Evolutionary conservation across 2,329 filamentous ascomycete species (phyloP).

Genomic region (Pseudopyricularia javanii): DNA sequence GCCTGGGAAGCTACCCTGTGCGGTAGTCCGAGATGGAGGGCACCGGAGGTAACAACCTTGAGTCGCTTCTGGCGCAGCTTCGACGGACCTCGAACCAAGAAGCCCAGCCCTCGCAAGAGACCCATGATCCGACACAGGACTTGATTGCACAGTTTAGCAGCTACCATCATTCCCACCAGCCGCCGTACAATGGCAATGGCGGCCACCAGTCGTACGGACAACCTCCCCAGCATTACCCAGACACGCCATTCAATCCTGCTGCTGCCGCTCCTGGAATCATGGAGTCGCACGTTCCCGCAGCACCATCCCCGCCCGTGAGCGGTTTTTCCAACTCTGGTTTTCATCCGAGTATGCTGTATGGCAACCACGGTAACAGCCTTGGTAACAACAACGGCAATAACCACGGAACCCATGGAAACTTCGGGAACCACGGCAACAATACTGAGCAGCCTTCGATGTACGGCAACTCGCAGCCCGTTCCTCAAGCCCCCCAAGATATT

Average conservation of each 20-base stretch:
- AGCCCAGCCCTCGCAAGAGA: constrained; percentile 4
- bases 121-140: constrained; percentile 11
- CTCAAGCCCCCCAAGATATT: background rate
- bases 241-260: constrained; percentile 8
- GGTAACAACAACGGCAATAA: too few relatives aligned
- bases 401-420: too few relatives aligned
- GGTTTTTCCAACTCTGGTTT: constrained; percentile 25
- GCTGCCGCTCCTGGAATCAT: constrained; percentile 10
- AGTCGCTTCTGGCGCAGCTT: constrained; percentile 28
- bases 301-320: constrained; percentile 30
- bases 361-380: too few relatives aligned
- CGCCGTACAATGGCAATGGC: constrained; percentile 17
- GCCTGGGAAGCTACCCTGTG: background rate
- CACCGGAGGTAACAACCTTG: constrained; percentile 16
- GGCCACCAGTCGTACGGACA: constrained; percentile 3
- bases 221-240: constrained; percentile 7
- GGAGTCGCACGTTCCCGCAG: constrained; percentile 22
- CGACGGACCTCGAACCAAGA: constrained; percentile 19
- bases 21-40: constrained; percentile 11
- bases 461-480: background rate
- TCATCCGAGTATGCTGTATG: constrained; percentile 18
- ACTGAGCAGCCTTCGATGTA: background rate
- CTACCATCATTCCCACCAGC: constrained; percentile 15
- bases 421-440: background rate
- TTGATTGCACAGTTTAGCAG: constrained; percentile 17